These are phyloP conservation scores for Penicillium sp. DNA, from an alignment of 2,329 filamentous ascomycete species.

Conservation along the genomic window DNA sequence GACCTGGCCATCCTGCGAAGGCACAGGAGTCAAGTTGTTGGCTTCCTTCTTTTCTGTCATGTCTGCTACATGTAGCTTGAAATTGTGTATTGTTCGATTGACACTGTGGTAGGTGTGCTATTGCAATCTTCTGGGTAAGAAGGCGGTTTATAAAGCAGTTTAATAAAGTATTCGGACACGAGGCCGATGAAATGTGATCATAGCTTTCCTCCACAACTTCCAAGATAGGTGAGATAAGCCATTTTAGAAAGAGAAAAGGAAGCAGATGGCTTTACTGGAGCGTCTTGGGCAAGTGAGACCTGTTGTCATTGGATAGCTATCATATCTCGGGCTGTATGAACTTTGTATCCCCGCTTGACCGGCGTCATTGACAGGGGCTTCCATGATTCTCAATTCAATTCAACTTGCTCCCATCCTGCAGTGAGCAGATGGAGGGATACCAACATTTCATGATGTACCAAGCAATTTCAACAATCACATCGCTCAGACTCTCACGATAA, in stretches of 20 bases:
- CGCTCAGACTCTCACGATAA: background rate
- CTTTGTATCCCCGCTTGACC: background rate
- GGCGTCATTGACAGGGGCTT: background rate
- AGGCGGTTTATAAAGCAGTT: background rate
- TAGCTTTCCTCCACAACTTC: background rate
- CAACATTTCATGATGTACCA: background rate
- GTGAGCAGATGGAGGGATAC: no score
- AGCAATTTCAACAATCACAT: background rate
- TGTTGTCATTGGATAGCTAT: background rate
- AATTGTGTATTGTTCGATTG: background rate
- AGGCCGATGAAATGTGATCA: background rate
- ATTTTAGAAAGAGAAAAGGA: background rate
- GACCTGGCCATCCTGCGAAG: background rate
- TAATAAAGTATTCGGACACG: background rate
- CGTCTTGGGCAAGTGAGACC: background rate
- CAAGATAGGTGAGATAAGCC: background rate
- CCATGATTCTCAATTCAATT: background rate
- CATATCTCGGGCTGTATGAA: background rate
- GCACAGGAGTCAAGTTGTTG: background rate
- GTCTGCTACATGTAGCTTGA: background rate
- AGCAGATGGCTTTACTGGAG: background rate
- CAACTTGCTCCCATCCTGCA: no score
- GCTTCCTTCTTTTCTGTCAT: background rate
- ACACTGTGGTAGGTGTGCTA: background rate
- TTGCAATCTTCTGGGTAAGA: background rate